phyloP scores from a whole-genome alignment of 208 protist species.

The Trypanosoma melophagium region DNA sequence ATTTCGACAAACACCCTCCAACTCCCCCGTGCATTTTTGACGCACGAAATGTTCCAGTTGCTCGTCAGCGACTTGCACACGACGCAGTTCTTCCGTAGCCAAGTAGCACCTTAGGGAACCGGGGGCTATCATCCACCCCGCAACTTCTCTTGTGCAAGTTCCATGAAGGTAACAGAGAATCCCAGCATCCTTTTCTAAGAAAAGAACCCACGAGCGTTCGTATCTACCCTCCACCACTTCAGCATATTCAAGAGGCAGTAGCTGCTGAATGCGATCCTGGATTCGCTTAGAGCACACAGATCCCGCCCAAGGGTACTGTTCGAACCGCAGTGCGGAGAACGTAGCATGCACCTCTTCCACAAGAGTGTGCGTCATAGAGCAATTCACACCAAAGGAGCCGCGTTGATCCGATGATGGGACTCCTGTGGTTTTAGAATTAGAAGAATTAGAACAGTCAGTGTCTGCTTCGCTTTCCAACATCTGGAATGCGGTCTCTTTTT shows the following conservation, averaged over 20 bases:
- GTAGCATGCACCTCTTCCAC: slow-evolving; percentile 1
- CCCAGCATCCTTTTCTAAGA: slow-evolving; percentile 3
- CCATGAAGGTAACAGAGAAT: slow-evolving; percentile 17
- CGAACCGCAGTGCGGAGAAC: slow-evolving; percentile 3
- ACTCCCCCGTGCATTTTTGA: slow-evolving; percentile 5
- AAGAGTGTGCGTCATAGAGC: neutral
- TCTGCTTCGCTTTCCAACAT: too few relatives aligned
- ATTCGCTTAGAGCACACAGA: slow-evolving; percentile 28
- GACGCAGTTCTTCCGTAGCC: neutral
- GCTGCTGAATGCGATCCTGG: slow-evolving; percentile 25
- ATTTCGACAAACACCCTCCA: slow-evolving; percentile 19
- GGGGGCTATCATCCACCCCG: slow-evolving; percentile 19
- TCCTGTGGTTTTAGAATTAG: too few relatives aligned
- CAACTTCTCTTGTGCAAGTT: neutral
- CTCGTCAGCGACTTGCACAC: slow-evolving; percentile 9
- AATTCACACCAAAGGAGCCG: too few relatives aligned
- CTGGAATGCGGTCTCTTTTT: too few relatives aligned
- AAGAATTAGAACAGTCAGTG: too few relatives aligned
- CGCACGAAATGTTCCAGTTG: slow-evolving; percentile 8
- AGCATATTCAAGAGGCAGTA: slow-evolving; percentile 19
- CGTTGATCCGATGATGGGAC: too few relatives aligned
- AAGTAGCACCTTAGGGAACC: slow-evolving; percentile 18
- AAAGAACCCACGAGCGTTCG: slow-evolving; percentile 18
- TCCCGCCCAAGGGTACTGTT: slow-evolving; percentile 8
- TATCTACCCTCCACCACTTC: slow-evolving; percentile 18